Evolutionary conservation across 116 monocot genomes (phyloP), one percentile per base, ranked within the genome.

Genomic region (Zostera marina): DNA sequence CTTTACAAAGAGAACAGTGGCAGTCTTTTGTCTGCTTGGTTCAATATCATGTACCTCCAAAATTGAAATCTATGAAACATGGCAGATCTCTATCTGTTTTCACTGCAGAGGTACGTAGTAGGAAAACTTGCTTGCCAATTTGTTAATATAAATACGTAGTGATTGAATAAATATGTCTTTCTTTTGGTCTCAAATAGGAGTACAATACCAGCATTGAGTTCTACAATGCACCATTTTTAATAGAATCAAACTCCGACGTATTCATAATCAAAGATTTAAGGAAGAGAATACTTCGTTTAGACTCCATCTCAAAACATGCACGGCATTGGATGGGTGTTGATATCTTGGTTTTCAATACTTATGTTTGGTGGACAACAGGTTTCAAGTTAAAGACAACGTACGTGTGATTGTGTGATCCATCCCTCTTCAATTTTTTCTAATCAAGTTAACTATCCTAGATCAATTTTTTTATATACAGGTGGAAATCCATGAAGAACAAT

Each of bases 401-500:
- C 12, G 46, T 56, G 10, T 8, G 7, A 7, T 22, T 23, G 10
- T 53, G 15, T 19, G 12, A 12, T 22, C 32, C 32, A 32, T 32
- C 32, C 5, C 32, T 32, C 32, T 32, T 32, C 32, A 32, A 32
- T 32, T 0, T 32, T 32, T 32, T 32, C 32, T 32, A 1, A 32
- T 32, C 32, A 32, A 32, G n/a, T n/a, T n/a, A n/a, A 32, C 32
- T 1, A 2, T 32, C 32, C 32, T 3, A 5, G 32, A 1, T 32
- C 32, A 32, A 32, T 32, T 32, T 32, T 32, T 22, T 58, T 58
- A 7, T 21, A 53, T 16, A 56, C 65, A 92, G 92, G 61, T 87
- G 87, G 83, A 87, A 87, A 10, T 78, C 83, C 21, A 80, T 83
- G 63, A 54, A 62, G 25, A 77, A 79, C 25, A 78, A 79, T 16